phyloP scores from a whole-genome alignment of 352 stramenopile genomes.

The Globisporangium echinulatum region DNA sequence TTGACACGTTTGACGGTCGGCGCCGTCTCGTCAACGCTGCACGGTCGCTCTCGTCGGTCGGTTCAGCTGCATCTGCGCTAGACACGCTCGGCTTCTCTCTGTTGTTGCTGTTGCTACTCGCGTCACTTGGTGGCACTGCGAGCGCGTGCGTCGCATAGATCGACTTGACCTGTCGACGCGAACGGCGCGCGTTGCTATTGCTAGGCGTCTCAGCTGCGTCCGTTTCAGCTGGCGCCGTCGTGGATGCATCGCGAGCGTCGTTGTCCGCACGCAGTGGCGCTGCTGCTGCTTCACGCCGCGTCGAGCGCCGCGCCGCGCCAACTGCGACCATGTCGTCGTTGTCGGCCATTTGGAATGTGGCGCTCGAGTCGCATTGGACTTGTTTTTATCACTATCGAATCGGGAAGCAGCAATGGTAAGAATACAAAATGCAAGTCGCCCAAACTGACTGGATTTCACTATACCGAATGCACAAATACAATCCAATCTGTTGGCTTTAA shows the following conservation, averaged over 20 bases:
- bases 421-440: too few species aligned
- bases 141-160: conserved; percentile 14
- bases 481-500: too few species aligned
- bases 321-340: background rate
- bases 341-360: conserved; percentile 1
- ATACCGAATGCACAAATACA: too few species aligned
- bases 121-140: background rate
- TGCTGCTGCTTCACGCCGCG: conserved; percentile 3
- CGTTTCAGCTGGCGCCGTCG: background rate
- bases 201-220: background rate
- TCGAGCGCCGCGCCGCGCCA: conserved; percentile 6
- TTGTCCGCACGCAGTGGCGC: background rate
- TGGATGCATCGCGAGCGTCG: background rate
- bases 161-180: conserved; percentile 23
- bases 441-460: too few species aligned
- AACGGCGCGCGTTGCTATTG: conserved; percentile 14
- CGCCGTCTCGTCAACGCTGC: background rate
- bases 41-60: background rate
- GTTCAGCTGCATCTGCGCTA: background rate
- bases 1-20: background rate
- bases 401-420: too few species aligned
- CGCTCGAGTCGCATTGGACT: too few species aligned
- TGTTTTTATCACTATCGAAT: too few species aligned
- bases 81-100: background rate
- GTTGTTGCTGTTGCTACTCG: background rate